Evolutionary conservation across 192 early-diverging fungal genomes (phyloP), one percentile per base, ranked within the genome.

Genomic region (Bifiguratus adelaidae): DNA sequence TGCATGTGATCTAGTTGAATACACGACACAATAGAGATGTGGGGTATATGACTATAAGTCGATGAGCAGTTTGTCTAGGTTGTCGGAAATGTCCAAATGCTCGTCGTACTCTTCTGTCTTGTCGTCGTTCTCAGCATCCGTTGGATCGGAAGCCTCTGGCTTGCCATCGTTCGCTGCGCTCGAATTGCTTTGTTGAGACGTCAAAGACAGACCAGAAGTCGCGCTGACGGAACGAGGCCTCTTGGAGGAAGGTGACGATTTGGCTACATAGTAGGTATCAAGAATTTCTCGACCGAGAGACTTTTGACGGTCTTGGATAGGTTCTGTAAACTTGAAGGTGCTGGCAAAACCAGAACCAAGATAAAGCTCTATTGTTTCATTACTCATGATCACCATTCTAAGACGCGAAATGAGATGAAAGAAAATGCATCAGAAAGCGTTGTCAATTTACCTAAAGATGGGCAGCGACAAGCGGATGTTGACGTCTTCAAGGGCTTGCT

Each of bases 311-410:
- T 79, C 73, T 26, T 48, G 29, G n/a, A 60, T 18, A 1, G 68
- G 58, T 41, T 88, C 80, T 20, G 71, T 55, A 11, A 89, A 38
- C 30, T 72, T 65, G 63, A 88, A 82, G 4, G 71, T 72, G 27
- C 40, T 30, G 3, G 63, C 32, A 58, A 89, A 88, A 23, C 68
- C 80, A 22, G 53, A 36, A 20, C 88, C 82, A 55, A 97, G 93
- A 44, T 89, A 92, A 22, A 70, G 63, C 46, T 89, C 85, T n/a
- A 97, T 63, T 27, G 80, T 74, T 30, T 85, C 87, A 55, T 95
- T 91, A 13, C 78, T 82, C 45, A 95, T 61, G n/a, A 91, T 70
- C 1, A 90, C 76, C 70, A 95, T 88, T 24, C 82, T 67, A n/a
- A n/a, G n/a, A n/a, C n/a, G n/a, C n/a, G n/a, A n/a, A n/a, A n/a